Conservation (phyloP, 2,329 filamentous ascomycete genomes). For the Colletotrichum filicis region DNA sequence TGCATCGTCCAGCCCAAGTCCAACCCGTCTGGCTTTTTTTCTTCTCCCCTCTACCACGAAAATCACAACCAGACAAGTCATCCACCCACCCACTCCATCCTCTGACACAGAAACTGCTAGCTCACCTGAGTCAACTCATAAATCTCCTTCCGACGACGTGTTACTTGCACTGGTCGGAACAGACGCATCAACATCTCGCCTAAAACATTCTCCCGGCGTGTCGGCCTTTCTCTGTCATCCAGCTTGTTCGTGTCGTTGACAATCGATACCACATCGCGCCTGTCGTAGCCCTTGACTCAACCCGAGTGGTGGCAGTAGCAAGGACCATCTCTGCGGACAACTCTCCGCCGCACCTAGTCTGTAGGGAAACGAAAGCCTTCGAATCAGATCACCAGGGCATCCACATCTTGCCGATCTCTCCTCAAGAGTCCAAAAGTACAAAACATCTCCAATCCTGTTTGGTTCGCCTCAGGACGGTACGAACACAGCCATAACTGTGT, state of each 20-base stretch:
- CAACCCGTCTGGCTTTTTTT: neutral
- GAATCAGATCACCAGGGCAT: slow-evolving; percentile 14
- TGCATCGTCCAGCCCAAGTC: neutral
- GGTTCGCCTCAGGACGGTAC: slow-evolving; percentile 3
- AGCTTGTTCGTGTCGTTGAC: neutral
- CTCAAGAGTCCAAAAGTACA: neutral
- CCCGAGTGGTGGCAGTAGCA: slow-evolving; percentile 4
- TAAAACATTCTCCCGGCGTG: neutral
- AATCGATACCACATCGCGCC: neutral
- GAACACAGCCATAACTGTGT: neutral
- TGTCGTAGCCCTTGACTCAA: slow-evolving; percentile 4
- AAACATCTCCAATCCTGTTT: neutral
- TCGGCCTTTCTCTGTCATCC: neutral
- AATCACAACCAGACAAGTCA: neutral
- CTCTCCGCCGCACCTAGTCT: slow-evolving; percentile 5
- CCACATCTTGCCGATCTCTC: slow-evolving; percentile 22
- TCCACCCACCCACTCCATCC: neutral
- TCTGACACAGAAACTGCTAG: slow-evolving; percentile 13
- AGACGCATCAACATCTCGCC: neutral
- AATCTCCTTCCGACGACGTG: neutral
- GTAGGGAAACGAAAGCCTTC: neutral
- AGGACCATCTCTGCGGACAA: slow-evolving; percentile 12
- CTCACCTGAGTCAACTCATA: slow-evolving; percentile 17
- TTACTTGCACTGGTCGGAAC: neutral
- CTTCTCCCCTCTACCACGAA: neutral